These are phyloP conservation scores for Aspergillus sp. DNA, from an alignment of 2,329 filamentous ascomycete species.

Conservation along the genomic window DNA sequence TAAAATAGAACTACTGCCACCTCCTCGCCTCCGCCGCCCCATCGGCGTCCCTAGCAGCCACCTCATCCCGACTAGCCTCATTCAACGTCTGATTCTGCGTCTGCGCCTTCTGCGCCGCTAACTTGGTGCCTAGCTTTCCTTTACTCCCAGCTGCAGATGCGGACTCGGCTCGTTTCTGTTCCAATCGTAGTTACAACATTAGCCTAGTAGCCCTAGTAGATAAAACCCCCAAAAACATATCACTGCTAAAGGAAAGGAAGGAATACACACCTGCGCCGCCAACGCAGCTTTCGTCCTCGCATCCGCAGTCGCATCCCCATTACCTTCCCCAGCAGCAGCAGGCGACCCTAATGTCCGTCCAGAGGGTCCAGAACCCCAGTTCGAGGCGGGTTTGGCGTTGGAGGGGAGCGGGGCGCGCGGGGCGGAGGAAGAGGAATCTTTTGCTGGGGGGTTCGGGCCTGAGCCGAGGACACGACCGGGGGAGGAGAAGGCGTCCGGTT, in stretches of 20 bases:
- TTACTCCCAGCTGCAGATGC: slow-evolving; percentile 47
- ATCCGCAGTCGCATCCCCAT: slow-evolving; percentile 45
- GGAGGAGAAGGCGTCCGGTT: slow-evolving; percentile 66
- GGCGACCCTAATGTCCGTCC: slow-evolving; percentile 64
- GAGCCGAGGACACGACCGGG: slow-evolving; percentile 73
- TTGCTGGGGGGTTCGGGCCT: slow-evolving; percentile 26
- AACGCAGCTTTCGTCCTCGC: slow-evolving; percentile 73
- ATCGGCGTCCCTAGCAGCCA: slow-evolving; percentile 68
- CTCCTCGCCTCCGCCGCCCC: slow-evolving; percentile 57
- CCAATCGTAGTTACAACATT: not conserved
- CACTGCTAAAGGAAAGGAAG: not conserved
- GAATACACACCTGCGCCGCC: slow-evolving; percentile 74
- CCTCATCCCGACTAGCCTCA: slow-evolving; percentile 67
- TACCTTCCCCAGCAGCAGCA: slow-evolving; percentile 25
- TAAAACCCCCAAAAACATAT: not conserved
- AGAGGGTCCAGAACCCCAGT: slow-evolving; percentile 44
- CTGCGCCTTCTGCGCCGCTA: slow-evolving; percentile 75
- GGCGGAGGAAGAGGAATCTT: not conserved
- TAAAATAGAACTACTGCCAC: slow-evolving; percentile 52
- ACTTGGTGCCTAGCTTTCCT: slow-evolving; percentile 69
- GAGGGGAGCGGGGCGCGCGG: slow-evolving; percentile 25
- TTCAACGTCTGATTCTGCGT: slow-evolving; percentile 69
- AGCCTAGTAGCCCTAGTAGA: not conserved
- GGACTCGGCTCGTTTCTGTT: slow-evolving; percentile 67
- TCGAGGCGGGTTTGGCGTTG: slow-evolving; percentile 48